Percentiles rank a stretch among this genome's conserved stretches.
These are phyloP conservation scores for Claviceps pazoutovae DNA, from an alignment of 2,329 filamentous ascomycete species.

Conservation along the genomic window DNA sequence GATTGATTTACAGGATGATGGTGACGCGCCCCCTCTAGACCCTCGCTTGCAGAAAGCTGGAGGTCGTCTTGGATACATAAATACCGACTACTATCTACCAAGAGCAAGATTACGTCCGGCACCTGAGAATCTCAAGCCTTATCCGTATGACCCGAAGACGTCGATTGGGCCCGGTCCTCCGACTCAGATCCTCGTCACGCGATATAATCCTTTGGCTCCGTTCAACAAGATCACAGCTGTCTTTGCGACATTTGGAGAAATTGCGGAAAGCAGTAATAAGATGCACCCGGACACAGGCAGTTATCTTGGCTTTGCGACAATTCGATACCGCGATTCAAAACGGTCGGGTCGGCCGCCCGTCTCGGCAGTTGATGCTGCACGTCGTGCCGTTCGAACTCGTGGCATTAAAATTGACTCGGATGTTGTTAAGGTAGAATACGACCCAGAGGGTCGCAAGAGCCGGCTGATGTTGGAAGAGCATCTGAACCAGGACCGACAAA, in stretches of 20 bases:
- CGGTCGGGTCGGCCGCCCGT: slow-evolving; percentile 28
- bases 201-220: slow-evolving; percentile 82
- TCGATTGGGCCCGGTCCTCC: slow-evolving; percentile 83
- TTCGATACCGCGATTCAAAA: slow-evolving; percentile 70
- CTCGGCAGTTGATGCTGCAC: slow-evolving; percentile 67
- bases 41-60: slow-evolving; percentile 59
- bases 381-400: slow-evolving; percentile 61
- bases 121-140: slow-evolving; percentile 70
- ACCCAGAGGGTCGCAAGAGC: slow-evolving; percentile 77
- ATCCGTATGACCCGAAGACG: slow-evolving; percentile 66
- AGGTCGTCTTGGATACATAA: slow-evolving; percentile 52
- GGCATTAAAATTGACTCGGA: slow-evolving; percentile 68
- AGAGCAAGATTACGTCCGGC: slow-evolving; percentile 59
- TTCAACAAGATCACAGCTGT: slow-evolving; percentile 63
- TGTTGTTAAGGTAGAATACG: slow-evolving; percentile 69
- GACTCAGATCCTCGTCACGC: slow-evolving; percentile 81
- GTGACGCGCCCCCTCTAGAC: slow-evolving; percentile 67
- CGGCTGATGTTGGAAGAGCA: slow-evolving; percentile 62
- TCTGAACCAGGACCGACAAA: slow-evolving; percentile 54
- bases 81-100: slow-evolving; percentile 53
- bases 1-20: slow-evolving; percentile 27
- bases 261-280: slow-evolving; percentile 82
- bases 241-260: slow-evolving; percentile 73
- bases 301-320: slow-evolving; percentile 84
- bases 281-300: slow-evolving; percentile 90